Evolutionary conservation across 345 rosid species (phyloP).

Genomic region (Syzygium grande): DNA sequence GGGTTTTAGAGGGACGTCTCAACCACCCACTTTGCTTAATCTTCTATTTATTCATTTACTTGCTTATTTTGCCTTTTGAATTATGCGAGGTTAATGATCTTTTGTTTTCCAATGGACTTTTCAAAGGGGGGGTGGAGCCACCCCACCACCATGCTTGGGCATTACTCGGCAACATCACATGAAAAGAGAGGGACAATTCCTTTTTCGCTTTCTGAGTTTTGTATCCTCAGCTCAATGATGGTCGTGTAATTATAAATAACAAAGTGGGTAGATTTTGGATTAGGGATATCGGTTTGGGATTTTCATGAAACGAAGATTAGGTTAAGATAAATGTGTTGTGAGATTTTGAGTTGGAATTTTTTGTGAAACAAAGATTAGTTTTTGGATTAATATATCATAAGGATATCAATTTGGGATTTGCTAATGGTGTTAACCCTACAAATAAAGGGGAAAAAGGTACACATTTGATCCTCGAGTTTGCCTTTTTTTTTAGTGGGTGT

Average conservation of each 20-base stretch:
- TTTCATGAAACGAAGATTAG: not conserved
- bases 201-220: not conserved
- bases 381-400: not conserved
- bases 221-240: not conserved
- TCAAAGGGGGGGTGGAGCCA: not conserved
- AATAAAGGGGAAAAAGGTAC: not conserved
- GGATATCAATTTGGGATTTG: not conserved
- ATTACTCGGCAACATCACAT: not conserved
- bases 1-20: not conserved
- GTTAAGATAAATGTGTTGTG: fast-evolving
- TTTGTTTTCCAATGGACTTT: not conserved
- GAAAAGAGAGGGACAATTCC: not conserved
- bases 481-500: not conserved
- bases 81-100: not conserved
- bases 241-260: not conserved
- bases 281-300: not conserved
- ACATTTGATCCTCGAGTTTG: not conserved
- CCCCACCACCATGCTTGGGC: not conserved
- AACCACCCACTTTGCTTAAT: not conserved
- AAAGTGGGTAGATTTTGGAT: not conserved
- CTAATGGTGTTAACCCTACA: not conserved
- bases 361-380: no score
- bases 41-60: not conserved
- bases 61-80: not conserved
- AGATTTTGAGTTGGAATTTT: not conserved